These are phyloP conservation scores for Ceriops decandra DNA, from an alignment of 345 rosid species.

Conservation along the genomic window DNA sequence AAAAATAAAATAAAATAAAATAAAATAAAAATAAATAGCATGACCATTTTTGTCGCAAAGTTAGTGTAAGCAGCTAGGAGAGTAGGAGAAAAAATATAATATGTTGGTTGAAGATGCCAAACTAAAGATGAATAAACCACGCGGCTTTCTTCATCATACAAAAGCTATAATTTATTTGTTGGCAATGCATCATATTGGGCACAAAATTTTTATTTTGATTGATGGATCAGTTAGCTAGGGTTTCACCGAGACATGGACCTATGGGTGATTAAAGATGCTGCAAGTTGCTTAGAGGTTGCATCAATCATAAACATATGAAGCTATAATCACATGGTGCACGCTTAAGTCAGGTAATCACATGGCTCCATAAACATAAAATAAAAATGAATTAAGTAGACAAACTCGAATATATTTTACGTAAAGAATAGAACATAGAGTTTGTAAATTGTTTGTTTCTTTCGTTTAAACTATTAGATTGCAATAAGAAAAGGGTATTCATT, in stretches of 20 bases:
- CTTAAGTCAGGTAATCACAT: constrained; percentile 1
- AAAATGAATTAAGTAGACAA: not conserved
- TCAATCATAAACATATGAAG: constrained; percentile 22
- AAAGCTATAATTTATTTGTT: constrained; percentile 2
- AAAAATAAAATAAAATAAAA: too few species aligned
- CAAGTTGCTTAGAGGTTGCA: constrained; percentile 20
- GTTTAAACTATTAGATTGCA: too few species aligned
- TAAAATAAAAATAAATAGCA: too few species aligned
- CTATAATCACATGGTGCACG: constrained; percentile 17
- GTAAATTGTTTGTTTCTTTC: too few species aligned
- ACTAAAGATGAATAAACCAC: not conserved
- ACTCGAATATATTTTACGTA: too few species aligned
- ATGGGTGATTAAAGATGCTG: not conserved
- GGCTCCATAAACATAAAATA: not conserved
- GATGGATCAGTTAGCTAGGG: constrained; percentile 13
- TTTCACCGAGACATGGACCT: constrained; percentile 14
- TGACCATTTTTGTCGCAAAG: too few species aligned
- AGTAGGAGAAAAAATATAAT: too few species aligned
- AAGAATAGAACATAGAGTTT: too few species aligned
- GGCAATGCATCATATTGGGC: not conserved
- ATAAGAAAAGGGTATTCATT: too few species aligned
- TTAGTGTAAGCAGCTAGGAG: too few species aligned
- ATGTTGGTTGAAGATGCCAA: too few species aligned
- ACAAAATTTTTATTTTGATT: constrained; percentile 6
- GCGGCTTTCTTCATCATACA: constrained; percentile 14